Evolutionary conservation across 345 rosid species (phyloP).

Genomic region (Acer yangbiense): DNA sequence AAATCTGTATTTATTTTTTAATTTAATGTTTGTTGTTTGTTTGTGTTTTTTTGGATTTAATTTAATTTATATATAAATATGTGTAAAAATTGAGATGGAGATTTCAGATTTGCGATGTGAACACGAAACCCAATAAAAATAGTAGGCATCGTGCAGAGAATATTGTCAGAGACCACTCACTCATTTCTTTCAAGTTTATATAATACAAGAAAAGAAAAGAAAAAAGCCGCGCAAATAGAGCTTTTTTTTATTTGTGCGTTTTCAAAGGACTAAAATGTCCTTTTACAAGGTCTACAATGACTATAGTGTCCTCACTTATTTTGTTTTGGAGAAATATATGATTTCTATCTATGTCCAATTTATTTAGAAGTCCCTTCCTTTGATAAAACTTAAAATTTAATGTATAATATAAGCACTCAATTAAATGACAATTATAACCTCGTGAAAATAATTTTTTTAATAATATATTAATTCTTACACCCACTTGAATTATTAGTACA

Average conservation of each 20-base stretch:
- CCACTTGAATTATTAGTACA: too few species aligned
- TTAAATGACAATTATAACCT: too few species aligned
- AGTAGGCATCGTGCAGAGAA: slow-evolving; percentile 54
- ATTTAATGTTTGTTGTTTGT: neutral
- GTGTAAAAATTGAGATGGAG: neutral
- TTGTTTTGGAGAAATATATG: too few species aligned
- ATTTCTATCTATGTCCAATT: too few species aligned
- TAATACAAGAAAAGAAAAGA: neutral
- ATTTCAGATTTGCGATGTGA: neutral
- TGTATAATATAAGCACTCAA: too few species aligned
- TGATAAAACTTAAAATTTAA: too few species aligned
- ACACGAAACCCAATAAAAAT: slow-evolving; percentile 24
- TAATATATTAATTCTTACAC: too few species aligned
- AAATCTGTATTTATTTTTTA: neutral
- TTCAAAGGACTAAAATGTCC: too few species aligned
- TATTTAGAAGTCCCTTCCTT: too few species aligned
- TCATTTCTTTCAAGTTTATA: neutral
- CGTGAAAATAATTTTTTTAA: too few species aligned
- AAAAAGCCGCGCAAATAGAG: slow-evolving; percentile 18
- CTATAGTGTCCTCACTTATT: slow-evolving; percentile 9
- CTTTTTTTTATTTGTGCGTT: neutral
- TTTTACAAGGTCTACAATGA: neutral
- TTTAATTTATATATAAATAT: neutral
- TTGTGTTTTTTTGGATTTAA: neutral
- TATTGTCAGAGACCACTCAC: slow-evolving; percentile 55